Conservation (phyloP, 2,329 filamentous ascomycete genomes). For the Fusarium nodosum region DNA sequence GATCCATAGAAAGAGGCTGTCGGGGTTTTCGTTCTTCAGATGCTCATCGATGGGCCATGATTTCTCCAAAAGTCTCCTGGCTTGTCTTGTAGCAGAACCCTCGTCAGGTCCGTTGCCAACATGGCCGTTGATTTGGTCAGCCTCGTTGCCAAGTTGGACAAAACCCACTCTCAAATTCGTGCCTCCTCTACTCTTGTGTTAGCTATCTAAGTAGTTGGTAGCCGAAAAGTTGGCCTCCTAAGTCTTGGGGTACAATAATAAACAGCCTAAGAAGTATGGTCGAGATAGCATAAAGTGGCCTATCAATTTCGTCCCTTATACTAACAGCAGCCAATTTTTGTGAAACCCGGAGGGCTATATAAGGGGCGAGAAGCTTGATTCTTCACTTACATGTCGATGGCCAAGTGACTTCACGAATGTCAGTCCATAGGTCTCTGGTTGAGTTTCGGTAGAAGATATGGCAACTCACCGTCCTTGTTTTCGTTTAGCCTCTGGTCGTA, state of each 20-base stretch:
- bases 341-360: background rate
- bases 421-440: slow-evolving; percentile 11
- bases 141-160: slow-evolving; percentile 68
- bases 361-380: background rate
- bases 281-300: background rate
- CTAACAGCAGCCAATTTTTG: background rate
- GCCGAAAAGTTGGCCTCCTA: background rate
- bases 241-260: background rate
- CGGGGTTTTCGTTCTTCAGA: slow-evolving; percentile 79
- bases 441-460: background rate
- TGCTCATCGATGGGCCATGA: slow-evolving; percentile 81
- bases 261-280: background rate
- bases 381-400: slow-evolving; percentile 73
- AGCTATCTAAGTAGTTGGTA: slow-evolving; percentile 1
- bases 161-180: slow-evolving; percentile 78
- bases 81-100: slow-evolving; percentile 52
- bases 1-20: slow-evolving; percentile 85
- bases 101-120: slow-evolving; percentile 29
- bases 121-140: slow-evolving; percentile 33
- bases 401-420: slow-evolving; percentile 64
- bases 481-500: slow-evolving; percentile 61
- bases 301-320: background rate
- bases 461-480: slow-evolving; percentile 65
- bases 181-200: slow-evolving; percentile 70
- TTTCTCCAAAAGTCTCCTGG: slow-evolving; percentile 74